Base-by-base conservation (phyloP, 2,329 filamentous ascomycete genomes). In the Colletotrichum musicola region DNA sequence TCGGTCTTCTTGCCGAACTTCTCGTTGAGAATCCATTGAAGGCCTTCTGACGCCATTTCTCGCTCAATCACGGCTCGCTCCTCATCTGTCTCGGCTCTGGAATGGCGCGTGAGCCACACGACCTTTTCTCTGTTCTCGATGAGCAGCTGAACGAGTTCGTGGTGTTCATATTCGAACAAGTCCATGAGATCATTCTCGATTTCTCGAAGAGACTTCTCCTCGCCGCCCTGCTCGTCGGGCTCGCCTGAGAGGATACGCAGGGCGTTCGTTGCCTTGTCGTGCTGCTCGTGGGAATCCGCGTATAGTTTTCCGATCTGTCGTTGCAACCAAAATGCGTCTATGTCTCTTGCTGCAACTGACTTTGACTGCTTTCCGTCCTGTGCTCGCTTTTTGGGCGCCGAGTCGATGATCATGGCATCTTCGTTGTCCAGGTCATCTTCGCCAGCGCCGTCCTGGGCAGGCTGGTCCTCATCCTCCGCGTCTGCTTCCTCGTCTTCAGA, bases 181-280 rank as follows among this genome's bases (percentile, higher is more conserved):
- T 98, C 96, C 93, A 98, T 98, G 66, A 99, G 85, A 71, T 99
- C 96, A 79, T 99, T 99, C 77, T 99, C 96, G 64, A 98, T 95
- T 76, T 99, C 95, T 75, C 95, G 91, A 35, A 98, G 84, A 14
- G 93, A 88, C 79, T 93, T 95, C 75, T 97, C 94, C 68, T 95
- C 91, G 16, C 92, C 94, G 63, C 92, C 91, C 58, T 81, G 79
- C 74, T 90, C 88, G 22, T 90, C 92, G 3, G 90, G 86, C 71
- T 92, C 87, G 51, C 93, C 94, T 35, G 93, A 92, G 62, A 99
- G 86, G 55, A 97, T 94, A 42, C 91, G 89, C 62, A 99, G 85
- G 0, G 94, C 95, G 73, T 93, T 88, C 72, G 91, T 89, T 6
- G 96, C 96, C 83, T 98, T 98, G 77, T 96, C 93, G 75, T 97